Conservation (phyloP, 2,329 filamentous ascomycete species). For the Teratosphaeria nubilosa region DNA sequence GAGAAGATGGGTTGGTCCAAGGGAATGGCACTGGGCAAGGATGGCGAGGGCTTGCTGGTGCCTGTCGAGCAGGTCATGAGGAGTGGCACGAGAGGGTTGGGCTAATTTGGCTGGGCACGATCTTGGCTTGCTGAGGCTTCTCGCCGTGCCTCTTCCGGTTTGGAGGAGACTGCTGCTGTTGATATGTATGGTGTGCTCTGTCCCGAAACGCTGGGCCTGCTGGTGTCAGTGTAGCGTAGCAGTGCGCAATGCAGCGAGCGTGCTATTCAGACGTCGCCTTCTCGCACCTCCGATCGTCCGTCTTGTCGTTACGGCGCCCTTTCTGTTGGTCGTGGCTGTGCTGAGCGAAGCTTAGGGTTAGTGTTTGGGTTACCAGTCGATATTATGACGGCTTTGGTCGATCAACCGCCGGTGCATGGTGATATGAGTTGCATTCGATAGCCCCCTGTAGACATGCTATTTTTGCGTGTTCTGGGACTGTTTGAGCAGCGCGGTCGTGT, state of each 20-base stretch:
- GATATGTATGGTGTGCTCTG: no score
- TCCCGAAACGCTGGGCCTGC: no score
- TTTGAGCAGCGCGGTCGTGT: not conserved
- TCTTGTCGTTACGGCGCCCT: no score
- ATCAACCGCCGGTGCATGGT: not conserved
- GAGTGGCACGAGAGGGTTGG: constrained; percentile 72
- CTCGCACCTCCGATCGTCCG: no score
- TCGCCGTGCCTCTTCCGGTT: no score
- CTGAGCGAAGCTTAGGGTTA: not conserved
- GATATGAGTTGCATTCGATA: not conserved
- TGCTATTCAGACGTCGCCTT: no score
- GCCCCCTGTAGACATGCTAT: not conserved
- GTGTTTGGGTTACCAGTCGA: not conserved
- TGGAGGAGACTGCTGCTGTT: no score
- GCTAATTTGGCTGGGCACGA: constrained; percentile 29
- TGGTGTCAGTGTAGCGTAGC: no score
- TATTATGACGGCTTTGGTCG: not conserved
- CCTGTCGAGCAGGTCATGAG: constrained; percentile 84
- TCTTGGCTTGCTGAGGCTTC: not conserved
- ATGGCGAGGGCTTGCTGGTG: constrained; percentile 75
- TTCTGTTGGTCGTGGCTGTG: not conserved
- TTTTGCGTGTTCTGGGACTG: not conserved
- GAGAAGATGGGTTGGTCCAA: constrained; percentile 96
- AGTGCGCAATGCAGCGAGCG: no score
- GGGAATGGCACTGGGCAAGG: constrained; percentile 72